phyloP scores from a whole-genome alignment of 2,329 filamentous ascomycete species.

The Drechslerella dactyloides region DNA sequence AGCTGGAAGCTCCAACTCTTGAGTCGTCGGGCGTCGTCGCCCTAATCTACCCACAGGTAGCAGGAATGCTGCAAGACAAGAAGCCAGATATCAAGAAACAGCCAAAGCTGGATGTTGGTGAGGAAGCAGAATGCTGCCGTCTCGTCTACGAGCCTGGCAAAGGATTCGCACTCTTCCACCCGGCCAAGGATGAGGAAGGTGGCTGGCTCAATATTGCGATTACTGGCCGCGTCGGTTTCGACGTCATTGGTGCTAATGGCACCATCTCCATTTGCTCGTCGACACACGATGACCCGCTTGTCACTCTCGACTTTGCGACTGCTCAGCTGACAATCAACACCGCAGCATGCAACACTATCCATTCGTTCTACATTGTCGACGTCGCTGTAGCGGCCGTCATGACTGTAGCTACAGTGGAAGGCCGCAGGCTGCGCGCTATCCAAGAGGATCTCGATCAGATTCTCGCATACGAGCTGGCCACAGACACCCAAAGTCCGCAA shows the following conservation, averaged over 20 bases:
- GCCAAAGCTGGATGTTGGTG: constrained; percentile 52
- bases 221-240: constrained; percentile 54
- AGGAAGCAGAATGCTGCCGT: constrained; percentile 54
- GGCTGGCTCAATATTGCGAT: constrained; percentile 54
- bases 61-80: constrained; percentile 50
- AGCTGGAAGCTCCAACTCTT: constrained; percentile 52
- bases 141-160: constrained; percentile 52
- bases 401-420: constrained; percentile 54
- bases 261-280: constrained; percentile 53
- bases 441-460: constrained; percentile 51
- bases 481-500: constrained; percentile 33
- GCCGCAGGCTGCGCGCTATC: constrained; percentile 51
- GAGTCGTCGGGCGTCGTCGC: constrained; percentile 52
- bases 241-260: constrained; percentile 51
- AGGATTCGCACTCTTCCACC: constrained; percentile 55
- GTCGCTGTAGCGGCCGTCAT: constrained; percentile 54
- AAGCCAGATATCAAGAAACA: constrained; percentile 50
- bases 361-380: constrained; percentile 55
- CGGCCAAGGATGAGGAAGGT: constrained; percentile 53
- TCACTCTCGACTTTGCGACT: constrained; percentile 53
- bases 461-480: constrained; percentile 45
- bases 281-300: constrained; percentile 53
- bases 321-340: constrained; percentile 53
- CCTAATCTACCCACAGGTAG: constrained; percentile 53
- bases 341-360: constrained; percentile 52